These are phyloP conservation scores for Durio zibethinus DNA, from an alignment of 345 rosid species.

Conservation along the genomic window DNA sequence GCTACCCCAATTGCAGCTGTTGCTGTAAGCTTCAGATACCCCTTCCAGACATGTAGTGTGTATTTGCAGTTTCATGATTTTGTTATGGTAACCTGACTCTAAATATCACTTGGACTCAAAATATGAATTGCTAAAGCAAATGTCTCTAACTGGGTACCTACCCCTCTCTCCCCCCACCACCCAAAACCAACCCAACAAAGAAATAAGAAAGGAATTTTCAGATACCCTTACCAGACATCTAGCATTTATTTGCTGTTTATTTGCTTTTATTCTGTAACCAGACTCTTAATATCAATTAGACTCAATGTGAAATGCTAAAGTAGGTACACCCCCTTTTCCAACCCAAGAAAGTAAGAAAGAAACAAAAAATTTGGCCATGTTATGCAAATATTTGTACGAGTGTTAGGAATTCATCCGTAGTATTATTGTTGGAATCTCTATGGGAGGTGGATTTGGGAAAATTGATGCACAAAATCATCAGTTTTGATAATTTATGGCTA, in stretches of 20 bases:
- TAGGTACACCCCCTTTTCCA: neutral
- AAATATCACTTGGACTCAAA: neutral
- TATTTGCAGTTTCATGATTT: neutral
- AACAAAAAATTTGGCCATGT: neutral
- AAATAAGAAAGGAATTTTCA: constrained; percentile 27
- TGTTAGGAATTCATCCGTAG: too few species aligned
- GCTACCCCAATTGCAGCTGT: constrained; percentile 85
- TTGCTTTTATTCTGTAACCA: neutral
- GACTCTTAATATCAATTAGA: neutral
- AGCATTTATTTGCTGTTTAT: constrained; percentile 6
- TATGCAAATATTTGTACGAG: neutral
- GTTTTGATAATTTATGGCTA: neutral
- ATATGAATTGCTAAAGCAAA: neutral
- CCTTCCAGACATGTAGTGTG: constrained; percentile 25
- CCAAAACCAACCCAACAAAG: neutral
- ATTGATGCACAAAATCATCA: neutral
- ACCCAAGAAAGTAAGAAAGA: neutral
- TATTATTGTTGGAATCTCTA: neutral
- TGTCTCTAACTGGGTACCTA: neutral
- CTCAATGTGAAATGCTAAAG: neutral
- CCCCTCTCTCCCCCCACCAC: neutral
- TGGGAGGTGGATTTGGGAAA: neutral
- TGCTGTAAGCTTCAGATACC: constrained; percentile 62
- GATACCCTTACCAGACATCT: constrained; percentile 26
- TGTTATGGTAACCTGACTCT: neutral